Conservation (phyloP, 441 rosid species). For the Jatropha podagrica region DNA sequence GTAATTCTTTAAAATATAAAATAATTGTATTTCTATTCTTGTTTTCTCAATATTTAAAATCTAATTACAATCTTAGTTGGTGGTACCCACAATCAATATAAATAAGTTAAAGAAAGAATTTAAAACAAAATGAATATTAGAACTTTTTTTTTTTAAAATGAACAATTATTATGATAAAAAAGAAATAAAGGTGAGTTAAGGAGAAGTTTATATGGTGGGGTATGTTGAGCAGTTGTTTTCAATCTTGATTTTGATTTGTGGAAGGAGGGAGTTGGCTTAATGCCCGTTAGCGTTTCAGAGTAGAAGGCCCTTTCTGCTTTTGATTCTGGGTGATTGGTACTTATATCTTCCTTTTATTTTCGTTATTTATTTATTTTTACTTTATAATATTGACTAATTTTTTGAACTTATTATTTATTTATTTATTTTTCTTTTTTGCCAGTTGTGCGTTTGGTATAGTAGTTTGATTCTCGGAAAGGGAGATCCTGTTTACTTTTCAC, state of each 20-base stretch:
- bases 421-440: neutral
- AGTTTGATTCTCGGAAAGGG: neutral
- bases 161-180: neutral
- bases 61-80: too few relatives aligned
- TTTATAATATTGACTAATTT: too few relatives aligned
- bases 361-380: too few relatives aligned
- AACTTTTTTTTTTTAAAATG: too few relatives aligned
- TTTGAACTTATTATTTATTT: neutral
- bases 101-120: too few relatives aligned
- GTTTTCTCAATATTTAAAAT: too few relatives aligned
- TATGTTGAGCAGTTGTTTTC: neutral
- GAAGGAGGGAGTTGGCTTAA: neutral
- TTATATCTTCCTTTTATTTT: neutral
- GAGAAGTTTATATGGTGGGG: constrained; percentile 13
- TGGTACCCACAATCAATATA: too few relatives aligned
- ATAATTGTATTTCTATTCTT: too few relatives aligned
- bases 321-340: neutral
- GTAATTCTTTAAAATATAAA: too few relatives aligned
- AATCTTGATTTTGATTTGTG: constrained; percentile 1
- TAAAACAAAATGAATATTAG: too few relatives aligned
- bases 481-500: constrained; percentile 1
- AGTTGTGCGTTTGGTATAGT: constrained; percentile 7
- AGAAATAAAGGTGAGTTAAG: neutral
- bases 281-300: neutral
- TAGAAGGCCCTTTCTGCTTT: neutral